Conservation (phyloP, 345 rosid genomes). For the Gossypioides kirkii region DNA sequence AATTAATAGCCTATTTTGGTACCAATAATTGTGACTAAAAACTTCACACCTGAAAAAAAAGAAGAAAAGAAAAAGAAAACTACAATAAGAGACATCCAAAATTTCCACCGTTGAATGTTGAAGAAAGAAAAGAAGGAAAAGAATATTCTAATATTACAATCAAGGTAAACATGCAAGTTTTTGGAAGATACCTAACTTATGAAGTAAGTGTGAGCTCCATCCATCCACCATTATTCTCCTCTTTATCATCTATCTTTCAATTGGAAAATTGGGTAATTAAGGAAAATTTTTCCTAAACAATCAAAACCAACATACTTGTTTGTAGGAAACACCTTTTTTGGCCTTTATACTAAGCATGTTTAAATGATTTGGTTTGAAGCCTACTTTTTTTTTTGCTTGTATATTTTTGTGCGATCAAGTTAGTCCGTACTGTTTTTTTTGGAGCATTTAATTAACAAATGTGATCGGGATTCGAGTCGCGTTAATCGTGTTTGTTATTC, state of each 20-base stretch:
- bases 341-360: no score
- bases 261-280: neutral
- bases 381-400: neutral
- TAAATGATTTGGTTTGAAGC: no score
- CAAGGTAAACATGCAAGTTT: neutral
- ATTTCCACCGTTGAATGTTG: neutral
- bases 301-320: neutral
- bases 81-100: neutral
- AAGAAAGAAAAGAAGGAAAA: neutral
- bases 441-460: no score
- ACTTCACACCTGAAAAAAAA: neutral
- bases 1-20: neutral
- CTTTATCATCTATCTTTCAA: neutral
- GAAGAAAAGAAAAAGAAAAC: neutral
- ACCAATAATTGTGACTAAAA: neutral
- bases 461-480: no score
- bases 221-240: neutral
- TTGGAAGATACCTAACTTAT: neutral
- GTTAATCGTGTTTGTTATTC: no score
- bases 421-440: neutral
- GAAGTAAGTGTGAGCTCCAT: neutral
- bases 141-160: neutral
- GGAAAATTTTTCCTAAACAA: neutral
- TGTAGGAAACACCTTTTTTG: no score
- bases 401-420: neutral